These are phyloP conservation scores for Penicillium tannophilum DNA, from an alignment of 495 filamentous ascomycete species.

Conservation along the genomic window DNA sequence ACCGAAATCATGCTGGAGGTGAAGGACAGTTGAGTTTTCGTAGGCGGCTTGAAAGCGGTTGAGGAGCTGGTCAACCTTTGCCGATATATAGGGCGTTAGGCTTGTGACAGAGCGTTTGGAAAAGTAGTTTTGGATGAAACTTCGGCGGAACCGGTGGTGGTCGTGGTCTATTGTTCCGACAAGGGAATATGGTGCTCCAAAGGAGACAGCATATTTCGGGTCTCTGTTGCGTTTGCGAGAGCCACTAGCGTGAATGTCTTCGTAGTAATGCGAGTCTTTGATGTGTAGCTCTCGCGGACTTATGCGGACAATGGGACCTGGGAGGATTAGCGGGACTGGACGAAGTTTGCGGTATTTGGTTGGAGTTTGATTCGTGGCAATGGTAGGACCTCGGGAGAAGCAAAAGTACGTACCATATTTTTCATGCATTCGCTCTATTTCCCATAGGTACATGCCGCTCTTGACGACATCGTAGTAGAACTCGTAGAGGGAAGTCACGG, in stretches of 20 bases:
- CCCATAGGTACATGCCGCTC: slow-evolving; percentile 45
- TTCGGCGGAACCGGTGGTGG: slow-evolving; percentile 7
- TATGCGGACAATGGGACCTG: slow-evolving; percentile 9
- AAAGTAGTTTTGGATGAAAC: slow-evolving; percentile 9
- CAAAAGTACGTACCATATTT: slow-evolving; percentile 31
- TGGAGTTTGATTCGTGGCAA: slow-evolving; percentile 3
- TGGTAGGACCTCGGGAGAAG: neutral
- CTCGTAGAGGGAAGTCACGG: slow-evolving; percentile 47
- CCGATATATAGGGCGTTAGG: slow-evolving; percentile 1
- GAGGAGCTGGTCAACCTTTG: slow-evolving; percentile 4
- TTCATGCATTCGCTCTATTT: slow-evolving; percentile 52
- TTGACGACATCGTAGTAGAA: slow-evolving; percentile 53
- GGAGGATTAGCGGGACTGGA: neutral
- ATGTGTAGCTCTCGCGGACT: slow-evolving; percentile 10
- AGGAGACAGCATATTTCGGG: slow-evolving; percentile 1
- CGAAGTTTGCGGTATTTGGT: neutral
- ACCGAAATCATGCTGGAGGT: slow-evolving; percentile 38
- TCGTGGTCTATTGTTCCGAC: slow-evolving; percentile 8
- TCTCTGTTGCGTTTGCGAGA: slow-evolving; percentile 5
- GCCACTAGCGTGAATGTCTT: slow-evolving; percentile 6
- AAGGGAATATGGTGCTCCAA: slow-evolving; percentile 6
- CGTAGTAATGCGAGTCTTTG: slow-evolving; percentile 10
- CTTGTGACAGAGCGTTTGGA: slow-evolving; percentile 6
- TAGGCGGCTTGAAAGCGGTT: slow-evolving; percentile 9
- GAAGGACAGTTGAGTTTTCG: slow-evolving; percentile 24